Evolutionary conservation across 495 filamentous ascomycete species (phyloP).

Genomic region (Astrocystis sublimbata): DNA sequence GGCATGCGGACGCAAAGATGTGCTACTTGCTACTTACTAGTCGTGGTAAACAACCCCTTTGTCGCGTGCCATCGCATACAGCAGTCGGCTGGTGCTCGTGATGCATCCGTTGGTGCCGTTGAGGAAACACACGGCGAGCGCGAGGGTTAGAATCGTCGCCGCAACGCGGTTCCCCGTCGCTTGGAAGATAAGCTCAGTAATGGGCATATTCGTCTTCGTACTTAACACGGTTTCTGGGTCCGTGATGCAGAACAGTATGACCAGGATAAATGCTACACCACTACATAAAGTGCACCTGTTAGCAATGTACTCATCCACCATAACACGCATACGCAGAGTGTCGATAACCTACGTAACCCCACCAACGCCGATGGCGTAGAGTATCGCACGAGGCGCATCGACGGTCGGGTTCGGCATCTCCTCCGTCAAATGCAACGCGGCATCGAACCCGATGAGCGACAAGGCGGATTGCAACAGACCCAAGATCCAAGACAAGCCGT

Average conservation of each 20-base stretch:
- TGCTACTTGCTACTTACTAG: conserved; percentile 34
- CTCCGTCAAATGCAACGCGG: conserved; percentile 63
- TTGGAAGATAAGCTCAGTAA: conserved; percentile 45
- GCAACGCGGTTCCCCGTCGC: conserved; percentile 33
- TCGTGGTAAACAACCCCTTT: conserved; percentile 50
- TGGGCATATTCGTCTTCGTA: conserved; percentile 44
- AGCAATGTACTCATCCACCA: not conserved
- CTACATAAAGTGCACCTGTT: conserved; percentile 10
- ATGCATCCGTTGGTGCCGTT: conserved; percentile 42
- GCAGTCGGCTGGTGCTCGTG: conserved; percentile 55
- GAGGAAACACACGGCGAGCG: conserved; percentile 39
- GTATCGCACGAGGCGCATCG: conserved; percentile 40
- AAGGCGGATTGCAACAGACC: conserved; percentile 63
- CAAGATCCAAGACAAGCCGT: conserved; percentile 64
- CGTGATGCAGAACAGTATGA: conserved; percentile 37
- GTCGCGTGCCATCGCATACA: conserved; percentile 61
- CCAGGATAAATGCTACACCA: conserved; percentile 33
- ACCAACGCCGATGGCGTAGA: conserved; percentile 38
- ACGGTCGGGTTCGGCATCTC: conserved; percentile 41
- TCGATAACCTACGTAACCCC: conserved; percentile 32
- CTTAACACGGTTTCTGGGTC: conserved; percentile 34
- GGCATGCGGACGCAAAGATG: not conserved
- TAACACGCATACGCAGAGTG: not conserved
- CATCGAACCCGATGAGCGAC: conserved; percentile 63
- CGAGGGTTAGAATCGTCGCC: conserved; percentile 36